Percentiles rank a stretch among this genome's conserved stretches.
Evolutionary conservation across 257 asterid species (phyloP).

Genomic region (Salvia hispanica): DNA sequence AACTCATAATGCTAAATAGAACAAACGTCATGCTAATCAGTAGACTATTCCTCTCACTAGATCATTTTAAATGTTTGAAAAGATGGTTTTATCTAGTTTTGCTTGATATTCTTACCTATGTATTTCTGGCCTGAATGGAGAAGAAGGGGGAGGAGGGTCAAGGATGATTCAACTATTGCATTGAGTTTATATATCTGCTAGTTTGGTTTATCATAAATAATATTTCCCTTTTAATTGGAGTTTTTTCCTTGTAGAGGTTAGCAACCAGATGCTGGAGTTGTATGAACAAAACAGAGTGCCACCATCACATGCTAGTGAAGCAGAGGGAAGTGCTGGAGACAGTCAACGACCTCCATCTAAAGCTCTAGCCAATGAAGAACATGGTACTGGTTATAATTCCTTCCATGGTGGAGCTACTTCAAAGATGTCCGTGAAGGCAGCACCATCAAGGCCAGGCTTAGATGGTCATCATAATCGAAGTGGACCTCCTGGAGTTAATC

Average conservation of each 20-base stretch:
- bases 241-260: conserved; percentile 75
- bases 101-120: conserved; percentile 7
- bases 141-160: conserved; percentile 34
- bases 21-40: conserved; percentile 21
- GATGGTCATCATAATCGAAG: conserved; percentile 35
- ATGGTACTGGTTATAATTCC: conserved; percentile 33
- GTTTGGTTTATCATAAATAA: conserved; percentile 18
- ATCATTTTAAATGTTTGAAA: conserved; percentile 16
- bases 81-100: conserved; percentile 22
- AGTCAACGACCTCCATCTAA: conserved; percentile 56
- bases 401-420: conserved; percentile 51
- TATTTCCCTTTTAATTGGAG: conserved; percentile 15
- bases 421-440: conserved; percentile 50
- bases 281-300: conserved; percentile 77
- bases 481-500: conserved; percentile 36
- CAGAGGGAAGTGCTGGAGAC: conserved; percentile 76
- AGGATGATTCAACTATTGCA: conserved; percentile 26
- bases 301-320: conserved; percentile 70
- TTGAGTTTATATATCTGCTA: conserved; percentile 7
- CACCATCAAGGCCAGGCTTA: conserved; percentile 41
- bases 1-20: conserved; percentile 27
- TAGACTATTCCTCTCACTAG: conserved; percentile 24
- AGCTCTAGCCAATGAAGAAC: conserved; percentile 55
- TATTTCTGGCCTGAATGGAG: conserved; percentile 6
- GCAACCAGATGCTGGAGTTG: conserved; percentile 92